Percentiles rank a stretch among this genome's conserved stretches.
These are phyloP conservation scores for Pythium angustatum DNA, from an alignment of 352 stramenopile genomes.

Conservation along the genomic window DNA sequence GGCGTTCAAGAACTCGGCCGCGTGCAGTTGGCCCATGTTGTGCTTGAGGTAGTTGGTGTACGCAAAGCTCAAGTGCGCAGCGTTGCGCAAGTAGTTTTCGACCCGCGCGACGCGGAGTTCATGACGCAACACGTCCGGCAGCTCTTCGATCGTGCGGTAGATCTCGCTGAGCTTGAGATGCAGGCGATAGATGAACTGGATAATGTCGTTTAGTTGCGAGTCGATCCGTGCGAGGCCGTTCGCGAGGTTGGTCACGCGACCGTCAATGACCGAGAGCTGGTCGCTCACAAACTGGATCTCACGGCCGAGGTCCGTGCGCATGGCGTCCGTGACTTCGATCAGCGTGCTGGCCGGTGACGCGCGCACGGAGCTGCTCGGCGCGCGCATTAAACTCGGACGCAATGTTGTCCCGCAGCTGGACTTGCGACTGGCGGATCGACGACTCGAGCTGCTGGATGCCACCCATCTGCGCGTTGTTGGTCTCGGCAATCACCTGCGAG, in stretches of 20 bases:
- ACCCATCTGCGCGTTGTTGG: background rate
- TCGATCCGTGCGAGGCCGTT: background rate
- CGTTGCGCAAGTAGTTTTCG: background rate
- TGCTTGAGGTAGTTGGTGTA: background rate
- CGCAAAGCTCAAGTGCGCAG: background rate
- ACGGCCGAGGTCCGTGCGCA: background rate
- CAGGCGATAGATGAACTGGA: background rate
- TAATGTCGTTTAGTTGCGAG: background rate
- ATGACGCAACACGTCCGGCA: background rate
- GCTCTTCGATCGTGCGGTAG: background rate
- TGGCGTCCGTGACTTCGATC: background rate
- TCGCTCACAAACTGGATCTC: background rate
- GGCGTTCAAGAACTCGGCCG: background rate
- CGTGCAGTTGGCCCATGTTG: background rate
- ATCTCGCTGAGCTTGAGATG: background rate
- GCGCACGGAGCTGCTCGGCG: background rate
- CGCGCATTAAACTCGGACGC: background rate
- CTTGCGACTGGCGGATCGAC: background rate
- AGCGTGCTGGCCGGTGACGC: background rate
- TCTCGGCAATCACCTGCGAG: background rate
- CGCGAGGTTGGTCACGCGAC: background rate
- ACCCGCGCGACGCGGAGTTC: background rate
- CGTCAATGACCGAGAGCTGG: background rate
- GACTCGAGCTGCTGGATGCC: background rate
- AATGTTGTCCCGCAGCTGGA: background rate